Base-by-base conservation (phyloP, 1,139 yeast genomes). In the Hemisphaericaspora xylofermentans region DNA sequence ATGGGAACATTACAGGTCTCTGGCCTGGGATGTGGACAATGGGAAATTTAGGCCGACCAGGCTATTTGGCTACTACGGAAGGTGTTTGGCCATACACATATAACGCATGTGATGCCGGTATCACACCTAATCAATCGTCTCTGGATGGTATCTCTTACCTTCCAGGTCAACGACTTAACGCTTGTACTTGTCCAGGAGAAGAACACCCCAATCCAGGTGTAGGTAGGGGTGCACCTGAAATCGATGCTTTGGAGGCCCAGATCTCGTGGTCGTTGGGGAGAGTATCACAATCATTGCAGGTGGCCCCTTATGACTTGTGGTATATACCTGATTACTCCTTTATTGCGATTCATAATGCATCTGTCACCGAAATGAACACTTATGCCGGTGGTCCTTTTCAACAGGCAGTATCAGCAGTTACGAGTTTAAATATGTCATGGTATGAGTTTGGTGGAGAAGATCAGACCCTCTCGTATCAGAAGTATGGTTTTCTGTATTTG, bases 11-110 rank as follows among this genome's bases (percentile, higher is more conserved):
- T 22, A 71, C 80, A 6, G 95, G 95, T 26, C 66, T 87, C 42
- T 88, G 95, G 95, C 95, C 96, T 1, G 95, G 95, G 65, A 58
- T 86, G 43, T 88, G 95, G 96, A 75, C 93, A 2, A 71, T 88
- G 74, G 96, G 95, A 36, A 87, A 88, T 53, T 68, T 87, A 45
- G 95, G 85, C 22, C 76, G 95, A 51, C 88, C 95, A 0, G 95
- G 96, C 9, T 87, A 75, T 58, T 59, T 80, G 57, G 89, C 91
- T 2, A 63, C 87, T 3, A 77, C 95, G 2, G 93, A 86, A 35
- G 95, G 95, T 32, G 82, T 84, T 10, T 88, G 95, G 96, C 95
- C 96, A 3, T 88, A 87, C 55, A 72, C 88, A n/a, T 88, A 88
- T 58, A 79, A 80, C 28, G 63, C 77, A 14, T 88, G 95, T 66